Base-by-base conservation (phyloP, 768 basidiomycete genomes). In the Russula earlei region DNA sequence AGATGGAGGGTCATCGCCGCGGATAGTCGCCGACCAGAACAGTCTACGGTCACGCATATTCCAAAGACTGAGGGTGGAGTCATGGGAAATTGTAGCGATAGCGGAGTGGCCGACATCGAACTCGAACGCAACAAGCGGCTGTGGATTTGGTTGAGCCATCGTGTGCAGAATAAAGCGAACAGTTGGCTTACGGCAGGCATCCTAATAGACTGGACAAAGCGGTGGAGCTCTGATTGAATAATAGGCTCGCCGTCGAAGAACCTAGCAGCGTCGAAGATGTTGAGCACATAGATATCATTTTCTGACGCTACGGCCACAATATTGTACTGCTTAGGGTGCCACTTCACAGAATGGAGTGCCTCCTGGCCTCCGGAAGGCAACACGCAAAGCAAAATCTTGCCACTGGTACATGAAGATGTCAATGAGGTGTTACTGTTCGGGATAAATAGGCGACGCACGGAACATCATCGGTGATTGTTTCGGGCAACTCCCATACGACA, bases 401-500 rank as follows among this genome's bases (percentile, higher is more conserved):
- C 87, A 47, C 87, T 88, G 58, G 31, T 65, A 44, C 41, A 41
- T 54, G 40, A 49, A 59, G 25, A 53, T 25, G 19, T 56, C 9
- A 34, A 38, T 29, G 29, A 52, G 58, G 59, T n/a, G 4, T 5
- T 36, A 49, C 31, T 14, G 15, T 8, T 34, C 42, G 49, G 9
- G 50, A 54, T 19, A 29, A 11, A 2, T 19, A 31, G 33, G 42
- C 52, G 25, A 80, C 87, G 67, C 71, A 90, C 87, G 86, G 84
- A 31, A 86, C 87, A 69, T 92, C 89, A 64, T 92, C 90, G 12
- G 83, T 88, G 66, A 92, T 88, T 51, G 83, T 67, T 50, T 85
- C 84, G 29, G 90, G 90, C 24, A 91, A 66, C 66, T 91, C 86
- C 90, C 90, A 91, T 6, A 91, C 84, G 31, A 91, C 85, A 62